Evolutionary conservation across 208 protist genomes (phyloP).

Genomic region (Blechomonas ayalai): DNA sequence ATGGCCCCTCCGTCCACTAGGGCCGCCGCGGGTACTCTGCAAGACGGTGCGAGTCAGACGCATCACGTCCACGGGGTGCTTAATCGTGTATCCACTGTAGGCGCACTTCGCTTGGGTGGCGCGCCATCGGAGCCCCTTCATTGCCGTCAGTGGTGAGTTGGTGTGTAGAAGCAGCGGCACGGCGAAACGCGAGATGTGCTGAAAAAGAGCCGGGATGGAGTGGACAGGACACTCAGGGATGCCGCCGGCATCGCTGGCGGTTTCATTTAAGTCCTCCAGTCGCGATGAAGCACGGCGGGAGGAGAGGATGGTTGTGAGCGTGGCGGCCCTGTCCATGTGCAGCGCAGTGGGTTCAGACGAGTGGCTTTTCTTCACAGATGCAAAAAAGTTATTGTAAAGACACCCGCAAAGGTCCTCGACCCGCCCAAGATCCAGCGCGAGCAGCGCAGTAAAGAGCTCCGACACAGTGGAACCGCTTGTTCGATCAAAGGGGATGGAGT

Average conservation of each 20-base stretch:
- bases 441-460: too few species aligned
- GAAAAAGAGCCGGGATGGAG: not conserved
- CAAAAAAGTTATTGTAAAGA: too few species aligned
- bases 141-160: not conserved
- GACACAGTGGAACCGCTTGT: too few species aligned
- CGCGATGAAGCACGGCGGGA: not conserved
- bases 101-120: slow-evolving; percentile 2
- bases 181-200: not conserved
- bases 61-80: slow-evolving; percentile 1
- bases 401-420: too few species aligned
- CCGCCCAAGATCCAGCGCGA: too few species aligned
- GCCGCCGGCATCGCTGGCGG: not conserved
- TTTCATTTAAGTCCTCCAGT: not conserved
- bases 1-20: slow-evolving; percentile 5
- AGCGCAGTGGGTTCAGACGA: too few species aligned
- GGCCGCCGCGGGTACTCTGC: slow-evolving; percentile 6
- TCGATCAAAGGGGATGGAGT: too few species aligned
- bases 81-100: slow-evolving; percentile 7
- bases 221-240: not conserved
- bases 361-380: too few species aligned
- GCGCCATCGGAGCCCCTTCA: slow-evolving; percentile 5
- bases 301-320: too few species aligned
- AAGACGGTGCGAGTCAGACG: slow-evolving; percentile 6
- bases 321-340: too few species aligned
- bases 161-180: not conserved